Evolutionary conservation across 148 eudicot genomes (phyloP), one percentile per base, ranked within the genome.

Genomic region (Amaranthus hypochondriacus): DNA sequence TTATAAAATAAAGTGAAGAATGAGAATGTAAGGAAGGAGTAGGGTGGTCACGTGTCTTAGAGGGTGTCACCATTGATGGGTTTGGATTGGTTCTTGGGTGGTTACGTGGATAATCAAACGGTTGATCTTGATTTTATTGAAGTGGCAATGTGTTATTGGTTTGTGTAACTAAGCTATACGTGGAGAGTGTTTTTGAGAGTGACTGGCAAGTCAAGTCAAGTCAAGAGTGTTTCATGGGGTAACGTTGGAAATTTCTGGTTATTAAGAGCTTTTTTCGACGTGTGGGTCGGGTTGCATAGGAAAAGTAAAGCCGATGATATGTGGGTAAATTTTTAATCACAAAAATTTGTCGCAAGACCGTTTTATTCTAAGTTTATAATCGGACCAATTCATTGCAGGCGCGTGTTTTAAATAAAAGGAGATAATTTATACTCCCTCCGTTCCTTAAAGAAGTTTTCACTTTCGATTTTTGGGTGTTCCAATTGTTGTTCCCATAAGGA

Each of bases 91-190:
- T n/a, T 64, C 28, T 12, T 39, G 4, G 2, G 7, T 79, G 84
- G 78, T 85, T 76, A 12, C 81, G 79, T 89, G 97, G 90, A 81
- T 0, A 39, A 91, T 87, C 86, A 0, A 11, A 89, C 90, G 93
- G 87, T 63, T n/a, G 18, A 0, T 14, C 2, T 62, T 0, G 9
- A 9, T 10, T 0, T 6, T 44, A n/a, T 4, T 0, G 1, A 89
- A 88, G 97, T 92, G 94, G 88, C 83, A 57, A 1, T 4, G 2
- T 54, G 1, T 65, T 9, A 89, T 86, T 91, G 97, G 97, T 2
- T 79, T 2, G 4, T 6, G 15, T 2, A 51, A 50, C 77, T 59
- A 69, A 12, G 21, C 18, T 9, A 76, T 73, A 90, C 92, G 91
- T 86, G 87, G 88, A 71, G 52, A 68, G 9, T 9, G 6, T 9